These are phyloP conservation scores for Globisporangium acanthophoron DNA, from an alignment of 352 stramenopile species.

Conservation along the genomic window DNA sequence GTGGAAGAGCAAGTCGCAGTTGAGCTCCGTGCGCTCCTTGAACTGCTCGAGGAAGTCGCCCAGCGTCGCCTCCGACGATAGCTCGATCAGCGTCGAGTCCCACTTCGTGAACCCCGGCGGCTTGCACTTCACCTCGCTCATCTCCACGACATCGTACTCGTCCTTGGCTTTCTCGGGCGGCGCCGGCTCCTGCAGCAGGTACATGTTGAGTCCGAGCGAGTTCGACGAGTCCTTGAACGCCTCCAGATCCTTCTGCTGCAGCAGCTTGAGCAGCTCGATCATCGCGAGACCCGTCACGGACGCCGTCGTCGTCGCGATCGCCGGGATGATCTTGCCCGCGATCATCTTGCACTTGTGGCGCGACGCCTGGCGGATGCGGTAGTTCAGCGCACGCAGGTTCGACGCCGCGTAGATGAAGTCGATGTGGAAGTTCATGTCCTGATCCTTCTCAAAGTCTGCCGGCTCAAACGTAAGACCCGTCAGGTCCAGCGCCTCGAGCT, in stretches of 20 bases:
- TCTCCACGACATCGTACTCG: conserved; percentile 88
- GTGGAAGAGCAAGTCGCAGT: conserved; percentile 82
- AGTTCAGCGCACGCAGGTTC: conserved; percentile 94
- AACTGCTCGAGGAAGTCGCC: conserved; percentile 62
- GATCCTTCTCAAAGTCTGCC: conserved; percentile 98
- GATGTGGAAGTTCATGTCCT: conserved; percentile 95
- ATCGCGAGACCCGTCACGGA: conserved; percentile 98
- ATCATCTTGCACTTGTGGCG: conserved; percentile 97
- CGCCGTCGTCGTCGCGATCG: conserved; percentile 99
- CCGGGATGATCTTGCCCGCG: conserved; percentile 99
- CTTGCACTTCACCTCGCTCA: conserved; percentile 85
- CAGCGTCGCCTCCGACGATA: conserved; percentile 63
- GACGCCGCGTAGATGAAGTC: conserved; percentile 97
- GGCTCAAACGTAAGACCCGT: conserved; percentile 60
- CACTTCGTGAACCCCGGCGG: conserved; percentile 89
- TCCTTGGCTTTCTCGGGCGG: conserved; percentile 84
- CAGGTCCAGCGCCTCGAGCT: conserved; percentile 58
- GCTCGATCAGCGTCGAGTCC: conserved; percentile 81
- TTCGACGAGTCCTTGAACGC: conserved; percentile 92
- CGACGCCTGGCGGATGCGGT: conserved; percentile 76
- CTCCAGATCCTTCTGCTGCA: conserved; percentile 85
- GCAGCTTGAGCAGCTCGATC: conserved; percentile 83
- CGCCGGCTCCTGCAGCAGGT: conserved; percentile 88
- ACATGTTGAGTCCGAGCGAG: conserved; percentile 90
- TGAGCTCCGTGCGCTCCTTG: conserved; percentile 64